phyloP scores from a whole-genome alignment of 495 filamentous ascomycete genomes.

The Neurospora africana region DNA sequence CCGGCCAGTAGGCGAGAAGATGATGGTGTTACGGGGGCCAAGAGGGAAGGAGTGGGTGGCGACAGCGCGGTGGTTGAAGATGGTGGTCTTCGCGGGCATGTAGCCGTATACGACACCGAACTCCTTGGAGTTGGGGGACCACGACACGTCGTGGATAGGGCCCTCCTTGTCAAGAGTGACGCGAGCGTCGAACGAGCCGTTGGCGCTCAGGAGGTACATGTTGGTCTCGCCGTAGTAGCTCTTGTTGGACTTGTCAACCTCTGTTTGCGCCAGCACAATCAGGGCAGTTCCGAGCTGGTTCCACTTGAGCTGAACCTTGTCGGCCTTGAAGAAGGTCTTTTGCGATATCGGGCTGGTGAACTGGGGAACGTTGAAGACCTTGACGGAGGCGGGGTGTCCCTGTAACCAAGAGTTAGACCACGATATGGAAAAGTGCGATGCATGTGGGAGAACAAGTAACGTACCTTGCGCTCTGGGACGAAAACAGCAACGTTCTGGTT shows the following conservation, averaged over 20 bases:
- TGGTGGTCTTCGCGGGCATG: conserved; percentile 95
- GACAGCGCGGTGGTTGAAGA: conserved; percentile 82
- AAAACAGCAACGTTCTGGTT: conserved; percentile 87
- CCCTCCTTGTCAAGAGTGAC: conserved; percentile 94
- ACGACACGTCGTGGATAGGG: conserved; percentile 95
- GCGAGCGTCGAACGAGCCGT: conserved; percentile 83
- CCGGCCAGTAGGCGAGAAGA: conserved; percentile 87
- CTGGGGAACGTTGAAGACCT: conserved; percentile 84
- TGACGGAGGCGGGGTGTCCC: conserved; percentile 87
- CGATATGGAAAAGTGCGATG: conserved; percentile 3
- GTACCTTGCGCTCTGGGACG: conserved; percentile 86
- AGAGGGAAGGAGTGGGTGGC: conserved; percentile 73
- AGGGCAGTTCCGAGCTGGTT: conserved; percentile 80
- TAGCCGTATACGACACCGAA: conserved; percentile 96
- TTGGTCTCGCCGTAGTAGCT: conserved; percentile 99
- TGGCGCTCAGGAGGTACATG: conserved; percentile 86
- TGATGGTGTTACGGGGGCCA: conserved; percentile 83
- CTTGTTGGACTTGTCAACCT: conserved; percentile 95
- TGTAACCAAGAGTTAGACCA: conserved; percentile 18
- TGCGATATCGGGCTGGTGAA: conserved; percentile 75
- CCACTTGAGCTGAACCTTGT: conserved; percentile 98
- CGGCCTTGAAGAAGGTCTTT: conserved; percentile 98
- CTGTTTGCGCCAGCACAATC: conserved; percentile 94
- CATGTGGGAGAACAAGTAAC: not conserved
- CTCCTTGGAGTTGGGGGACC: conserved; percentile 92